These are phyloP conservation scores for Diversispora epigaea DNA, from an alignment of 192 early-diverging fungal species.

Conservation along the genomic window DNA sequence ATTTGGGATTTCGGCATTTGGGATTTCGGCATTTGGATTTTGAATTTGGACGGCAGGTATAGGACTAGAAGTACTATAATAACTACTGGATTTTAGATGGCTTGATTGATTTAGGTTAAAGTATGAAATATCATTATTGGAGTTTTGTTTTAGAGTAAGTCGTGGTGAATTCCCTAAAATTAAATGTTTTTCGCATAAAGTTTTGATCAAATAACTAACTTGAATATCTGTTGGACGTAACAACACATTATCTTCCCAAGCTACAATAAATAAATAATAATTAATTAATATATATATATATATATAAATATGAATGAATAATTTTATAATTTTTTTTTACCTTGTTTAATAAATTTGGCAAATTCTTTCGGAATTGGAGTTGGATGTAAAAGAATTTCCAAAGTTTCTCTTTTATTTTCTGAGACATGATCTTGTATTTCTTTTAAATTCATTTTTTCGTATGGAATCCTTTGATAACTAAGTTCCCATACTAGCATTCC, in stretches of 20 bases:
- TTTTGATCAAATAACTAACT: not conserved
- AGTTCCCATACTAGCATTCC: slow-evolving; percentile 25
- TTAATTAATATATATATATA: not conserved
- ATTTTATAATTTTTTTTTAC: not conserved
- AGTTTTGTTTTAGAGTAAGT: not conserved
- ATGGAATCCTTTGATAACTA: slow-evolving; percentile 2
- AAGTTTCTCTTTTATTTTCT: not conserved
- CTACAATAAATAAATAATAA: not conserved
- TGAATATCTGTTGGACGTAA: not conserved
- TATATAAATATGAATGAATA: not conserved
- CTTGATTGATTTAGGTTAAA: too few species aligned
- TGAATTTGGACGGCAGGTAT: too few species aligned
- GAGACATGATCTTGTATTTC: not conserved
- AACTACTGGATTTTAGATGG: too few species aligned
- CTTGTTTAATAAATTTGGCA: not conserved
- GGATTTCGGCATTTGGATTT: too few species aligned
- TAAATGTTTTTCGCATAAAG: not conserved
- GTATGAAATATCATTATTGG: too few species aligned
- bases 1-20: too few species aligned
- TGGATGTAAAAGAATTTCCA: not conserved
- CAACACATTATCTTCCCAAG: not conserved
- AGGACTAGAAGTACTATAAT: not conserved
- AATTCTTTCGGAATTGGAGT: not conserved
- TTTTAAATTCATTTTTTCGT: not conserved
- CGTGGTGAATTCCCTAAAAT: not conserved